Base-by-base conservation (phyloP, 2,329 filamentous ascomycete species). In the Sarocladiaceae sp. region DNA sequence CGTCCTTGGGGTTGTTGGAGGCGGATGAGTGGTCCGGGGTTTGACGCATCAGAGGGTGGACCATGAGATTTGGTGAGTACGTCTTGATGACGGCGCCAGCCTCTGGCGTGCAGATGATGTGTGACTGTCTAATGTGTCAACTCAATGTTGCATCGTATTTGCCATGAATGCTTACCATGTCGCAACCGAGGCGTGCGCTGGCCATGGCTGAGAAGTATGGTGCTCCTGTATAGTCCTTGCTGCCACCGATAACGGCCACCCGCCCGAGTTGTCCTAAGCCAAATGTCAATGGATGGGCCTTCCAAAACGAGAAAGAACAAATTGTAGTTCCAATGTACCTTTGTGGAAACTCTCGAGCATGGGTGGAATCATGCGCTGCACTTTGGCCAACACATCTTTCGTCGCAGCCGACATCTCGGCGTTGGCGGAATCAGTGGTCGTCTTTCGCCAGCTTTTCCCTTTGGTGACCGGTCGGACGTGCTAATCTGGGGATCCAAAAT, bases 151-250 rank as follows among this genome's bases (percentile, higher is more conserved):
- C n/a, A n/a, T n/a, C n/a, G n/a, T n/a, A n/a, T 15, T 17, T 20
- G 28, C 18, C 12, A 25, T 25, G 11, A 22, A 8, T 3, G 58
- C 71, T 52, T 76, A 93, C 90, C 89, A 96, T 89, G 64, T 96
- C 91, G 63, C 87, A 90, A 4, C 93, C 94, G 53, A 97, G 73
- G 63, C 88, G 84, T 44, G 94, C 94, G 58, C 90, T 96, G 12
- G 94, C 94, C 84, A 97, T 97, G 58, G 93, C 92, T 18, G 93
- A 97, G 72, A 99, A 99, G 73, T 96, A 99, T 12, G 94, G 94
- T 54, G 94, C 94, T 33, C 94, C 94, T 1, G 94, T 97, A 68
- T 97, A 99, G 71, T 97, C 93, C 66, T 93, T 86, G 64, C 90
- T 96, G 36, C 94, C 94, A 50, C 94, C 94, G 58, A 99, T 94